Base-by-base conservation (phyloP, 306 rosid species). In the Lagenaria siceraria region DNA sequence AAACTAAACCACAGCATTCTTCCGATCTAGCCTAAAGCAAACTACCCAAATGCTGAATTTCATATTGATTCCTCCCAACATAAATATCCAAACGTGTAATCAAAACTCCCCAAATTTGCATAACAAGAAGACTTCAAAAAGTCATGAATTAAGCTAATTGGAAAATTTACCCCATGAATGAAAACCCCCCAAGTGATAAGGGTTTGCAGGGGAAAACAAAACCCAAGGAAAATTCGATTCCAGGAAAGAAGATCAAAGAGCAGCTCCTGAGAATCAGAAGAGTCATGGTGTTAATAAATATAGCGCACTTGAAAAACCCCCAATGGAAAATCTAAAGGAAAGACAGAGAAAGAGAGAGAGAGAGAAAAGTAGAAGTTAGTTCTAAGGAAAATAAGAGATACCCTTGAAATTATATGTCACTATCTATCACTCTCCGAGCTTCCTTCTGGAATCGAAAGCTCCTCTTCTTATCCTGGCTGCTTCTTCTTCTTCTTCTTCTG, bases 91-190 rank as follows among this genome's bases (percentile, higher is more conserved):
- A 65, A 6, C 24, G 38, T 18, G 19, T 0, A 65, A 64, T 18
- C 72, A 62, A 64, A 64, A 35, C 13, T 35, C 10, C 24, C 54
- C 10, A 25, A 65, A 9, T 36, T 38, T 0, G 29, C 29, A 64
- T 9, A 35, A 29, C 31, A 29, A 61, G 42, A 61, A 14, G 4
- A n/a, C 69, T 29, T 42, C 31, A 53, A 43, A 49, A 7, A 54
- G 25, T 4, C 42, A 27, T 8, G 9, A 14, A 75, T 53, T 65
- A 14, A 62, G 63, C 52, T 58, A 66, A 48, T 48, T 81, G 61
- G 82, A 81, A 83, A 78, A 81, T 82, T 70, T 88, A 88, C 91
- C 91, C 91, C 91, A 88, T 87, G 82, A 88, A 81, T 83, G 78
- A 78, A 81, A 80, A 87, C 78, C 77, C 82, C 77, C 81, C 82